Base-by-base conservation (phyloP, 2,329 filamentous ascomycete genomes). In the Microsporum canis region DNA sequence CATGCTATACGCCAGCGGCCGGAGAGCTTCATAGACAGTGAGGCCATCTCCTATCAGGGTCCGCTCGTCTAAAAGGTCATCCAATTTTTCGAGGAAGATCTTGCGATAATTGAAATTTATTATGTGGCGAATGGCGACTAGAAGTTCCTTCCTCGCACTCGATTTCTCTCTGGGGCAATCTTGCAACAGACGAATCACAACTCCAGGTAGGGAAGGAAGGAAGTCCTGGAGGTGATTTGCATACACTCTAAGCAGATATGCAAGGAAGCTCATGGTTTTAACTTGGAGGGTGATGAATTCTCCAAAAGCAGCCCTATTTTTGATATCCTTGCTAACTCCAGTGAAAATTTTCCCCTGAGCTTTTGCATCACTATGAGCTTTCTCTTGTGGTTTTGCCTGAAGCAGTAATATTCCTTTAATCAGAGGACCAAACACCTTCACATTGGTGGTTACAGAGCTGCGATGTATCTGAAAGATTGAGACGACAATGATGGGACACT, bases 21-120 rank as follows among this genome's bases (percentile, higher is more conserved):
- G 81, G 85, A 97, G 94, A 0, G 91, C 95, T 75, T 99, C 92
- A 70, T 97, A 95, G 0, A 97, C 94, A 0, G 94, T 99, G 59
- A 99, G 77, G 0, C 94, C 94, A 75, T 99, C 94, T 8, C 94
- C 95, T 60, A 97, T 95, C 61, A 99, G 76, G 0, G 91, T 97
- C 67, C 89, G 83, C 77, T 97, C 91, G 66, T 99, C 94, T 53
- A 99, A 78, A 39, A 99, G 80, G 71, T 96, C 91, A 66, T 97
- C 91, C 66, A 99, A 96, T 73, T 95, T 95, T 41, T 86, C 86
- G 31, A 97, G 77, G 71, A 99, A 99, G 60, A 97, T 95, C 71
- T 91, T 92, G 61, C 94, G 82, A 68, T 96, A 97, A 71, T 97
- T 97, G 76, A 97, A 97, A 75, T 97, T 99, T 74, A 99, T 96